These are phyloP conservation scores for Solanum chiquidenum DNA, from an alignment of 257 asterid species.

Conservation along the genomic window DNA sequence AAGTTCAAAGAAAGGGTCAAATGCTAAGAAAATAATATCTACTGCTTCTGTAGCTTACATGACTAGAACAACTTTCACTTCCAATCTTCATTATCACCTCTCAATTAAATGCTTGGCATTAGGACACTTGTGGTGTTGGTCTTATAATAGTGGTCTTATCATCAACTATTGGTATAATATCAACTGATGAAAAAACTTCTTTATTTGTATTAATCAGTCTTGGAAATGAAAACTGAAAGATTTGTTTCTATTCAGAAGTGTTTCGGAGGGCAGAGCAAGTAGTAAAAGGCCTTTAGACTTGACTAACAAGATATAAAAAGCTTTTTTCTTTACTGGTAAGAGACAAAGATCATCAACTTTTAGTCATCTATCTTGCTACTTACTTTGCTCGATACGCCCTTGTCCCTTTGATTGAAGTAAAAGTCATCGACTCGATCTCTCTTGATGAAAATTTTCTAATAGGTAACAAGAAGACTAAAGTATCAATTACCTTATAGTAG, in stretches of 20 bases:
- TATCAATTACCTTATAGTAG: constrained; percentile 54
- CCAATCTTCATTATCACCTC: neutral
- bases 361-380: neutral
- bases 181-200: too few species aligned
- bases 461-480: neutral
- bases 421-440: neutral
- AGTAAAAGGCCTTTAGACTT: neutral
- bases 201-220: neutral
- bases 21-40: too few species aligned
- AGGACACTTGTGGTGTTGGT: neutral
- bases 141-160: too few species aligned
- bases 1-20: too few species aligned
- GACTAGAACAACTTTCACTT: too few species aligned
- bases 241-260: constrained; percentile 72
- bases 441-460: neutral
- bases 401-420: neutral
- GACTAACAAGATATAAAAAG: neutral
- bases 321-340: neutral
- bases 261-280: constrained; percentile 51
- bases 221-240: constrained; percentile 62
- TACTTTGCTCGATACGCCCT: neutral
- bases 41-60: too few species aligned
- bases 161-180: neutral
- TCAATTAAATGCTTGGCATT: neutral
- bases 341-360: neutral